phyloP scores from a whole-genome alignment of 2,329 filamentous ascomycete species.

The Phaeomoniella chlamydospora region DNA sequence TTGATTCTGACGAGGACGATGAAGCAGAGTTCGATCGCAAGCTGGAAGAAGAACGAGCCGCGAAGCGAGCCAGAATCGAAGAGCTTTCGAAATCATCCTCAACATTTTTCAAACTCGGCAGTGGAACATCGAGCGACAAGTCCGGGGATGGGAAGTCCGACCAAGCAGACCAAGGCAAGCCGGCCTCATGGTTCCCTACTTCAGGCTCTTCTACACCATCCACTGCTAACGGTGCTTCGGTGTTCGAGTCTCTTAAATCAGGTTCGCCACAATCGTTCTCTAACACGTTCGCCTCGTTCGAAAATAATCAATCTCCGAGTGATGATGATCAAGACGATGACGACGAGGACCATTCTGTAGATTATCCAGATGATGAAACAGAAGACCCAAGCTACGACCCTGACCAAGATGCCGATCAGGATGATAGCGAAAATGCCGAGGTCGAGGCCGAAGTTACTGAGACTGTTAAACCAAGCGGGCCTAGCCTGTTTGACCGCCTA shows the following conservation, averaged over 20 bases:
- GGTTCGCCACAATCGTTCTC: background rate
- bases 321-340: constrained; percentile 1
- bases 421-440: constrained; percentile 5
- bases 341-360: constrained; percentile 6
- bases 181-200: constrained; percentile 6
- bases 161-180: constrained; percentile 4
- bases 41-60: constrained; percentile 29
- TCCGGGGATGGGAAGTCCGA: constrained; percentile 3
- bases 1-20: constrained; percentile 37
- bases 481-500: constrained; percentile 17
- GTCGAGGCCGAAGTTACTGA: constrained; percentile 7
- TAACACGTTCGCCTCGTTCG: background rate
- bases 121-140: constrained; percentile 12
- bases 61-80: constrained; percentile 27
- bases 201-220: constrained; percentile 5
- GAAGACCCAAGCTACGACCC: constrained; percentile 1
- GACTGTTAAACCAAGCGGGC: constrained; percentile 13
- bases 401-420: constrained; percentile 4
- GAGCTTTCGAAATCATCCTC: constrained; percentile 17
- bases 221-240: constrained; percentile 1
- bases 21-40: constrained; percentile 32
- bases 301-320: constrained; percentile 1
- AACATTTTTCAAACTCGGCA: constrained; percentile 12
- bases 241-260: background rate
- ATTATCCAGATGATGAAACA: constrained; percentile 6